Evolutionary conservation across 768 basidiomycete genomes (phyloP), one percentile per base, ranked within the genome.

Genomic region (Baorangia bicolor): DNA sequence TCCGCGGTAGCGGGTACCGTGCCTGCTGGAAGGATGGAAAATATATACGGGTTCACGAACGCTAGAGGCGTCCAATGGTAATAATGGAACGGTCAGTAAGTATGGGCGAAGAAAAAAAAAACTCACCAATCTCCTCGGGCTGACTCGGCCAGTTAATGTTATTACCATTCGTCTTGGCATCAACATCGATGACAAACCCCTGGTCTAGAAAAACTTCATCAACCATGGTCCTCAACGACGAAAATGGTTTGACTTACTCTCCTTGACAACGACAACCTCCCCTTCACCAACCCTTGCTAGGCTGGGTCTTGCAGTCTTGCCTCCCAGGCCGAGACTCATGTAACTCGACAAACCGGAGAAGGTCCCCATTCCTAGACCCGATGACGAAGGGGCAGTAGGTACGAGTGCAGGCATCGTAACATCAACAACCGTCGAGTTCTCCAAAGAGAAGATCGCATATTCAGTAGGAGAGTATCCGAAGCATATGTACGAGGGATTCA

Each of bases 291-390:
- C 71, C 14, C 76, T 77, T 2, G 84, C 74, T 11, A 84, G 75
- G 7, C 78, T 80, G 2, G 90, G 86, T 69, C 86, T 92, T 9
- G 45, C 51, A 14, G 79, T 78, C 68, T 88, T 93, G 5, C 85
- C 78, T 10, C 89, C 89, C 9, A 92, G 74, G 1, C 91, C 88
- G 23, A 92, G 76, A 3, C 85, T 87, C 90, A 94, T 93, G 63
- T 94, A 94, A 4, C 89, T 89, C 3, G 88, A 85, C 12, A 93
- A 71, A 4, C 90, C 66, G 1, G 81, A 83, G n/a, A 93, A 76
- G 0, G 90, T 86, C n/a, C 86, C 85, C 81, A 85, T 89, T 2
- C 66, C 66, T 76, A 79, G 33, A 34, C 58, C 57, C 14, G 68
- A 50, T 5, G 68, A 69, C 18, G 69, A 69, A 18, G 66, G 57